Evolutionary conservation across 2,329 filamentous ascomycete genomes (phyloP).

Genomic region (Cladosporium sphaerospermum): DNA sequence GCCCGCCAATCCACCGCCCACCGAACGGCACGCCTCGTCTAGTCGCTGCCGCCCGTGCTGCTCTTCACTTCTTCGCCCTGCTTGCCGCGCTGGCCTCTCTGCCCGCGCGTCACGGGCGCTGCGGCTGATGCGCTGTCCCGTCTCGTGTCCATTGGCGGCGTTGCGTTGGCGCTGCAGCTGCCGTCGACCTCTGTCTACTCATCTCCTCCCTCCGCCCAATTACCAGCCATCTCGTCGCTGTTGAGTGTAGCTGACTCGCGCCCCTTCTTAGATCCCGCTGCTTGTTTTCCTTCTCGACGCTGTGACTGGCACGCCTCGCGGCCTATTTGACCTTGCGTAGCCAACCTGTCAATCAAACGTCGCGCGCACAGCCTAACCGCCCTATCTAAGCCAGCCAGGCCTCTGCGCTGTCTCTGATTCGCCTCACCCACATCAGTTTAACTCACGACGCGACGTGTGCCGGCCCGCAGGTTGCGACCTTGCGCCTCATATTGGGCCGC

Average conservation of each 20-base stretch:
- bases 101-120: slow-evolving; percentile 9
- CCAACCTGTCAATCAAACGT: slow-evolving; percentile 12
- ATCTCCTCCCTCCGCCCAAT: slow-evolving; percentile 21
- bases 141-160: slow-evolving; percentile 19
- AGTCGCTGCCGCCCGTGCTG: background rate
- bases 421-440: background rate
- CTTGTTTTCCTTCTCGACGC: slow-evolving; percentile 10
- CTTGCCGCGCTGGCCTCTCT: background rate
- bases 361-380: slow-evolving; percentile 5
- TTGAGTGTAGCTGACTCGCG: slow-evolving; percentile 21
- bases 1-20: background rate
- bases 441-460: slow-evolving; percentile 6
- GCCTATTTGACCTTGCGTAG: slow-evolving; percentile 11
- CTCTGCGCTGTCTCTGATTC: slow-evolving; percentile 6
- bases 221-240: slow-evolving; percentile 18
- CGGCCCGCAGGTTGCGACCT: slow-evolving; percentile 9
- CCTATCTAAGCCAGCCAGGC: slow-evolving; percentile 2
- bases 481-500: slow-evolving; percentile 12
- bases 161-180: slow-evolving; percentile 24
- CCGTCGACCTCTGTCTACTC: slow-evolving; percentile 18
- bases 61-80: background rate
- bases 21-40: background rate
- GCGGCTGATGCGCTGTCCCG: slow-evolving; percentile 13
- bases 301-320: slow-evolving; percentile 15
- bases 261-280: slow-evolving; percentile 13